Evolutionary conservation across 73 alveolate genomes (phyloP).

Genomic region (Paramecium octaurelia): DNA sequence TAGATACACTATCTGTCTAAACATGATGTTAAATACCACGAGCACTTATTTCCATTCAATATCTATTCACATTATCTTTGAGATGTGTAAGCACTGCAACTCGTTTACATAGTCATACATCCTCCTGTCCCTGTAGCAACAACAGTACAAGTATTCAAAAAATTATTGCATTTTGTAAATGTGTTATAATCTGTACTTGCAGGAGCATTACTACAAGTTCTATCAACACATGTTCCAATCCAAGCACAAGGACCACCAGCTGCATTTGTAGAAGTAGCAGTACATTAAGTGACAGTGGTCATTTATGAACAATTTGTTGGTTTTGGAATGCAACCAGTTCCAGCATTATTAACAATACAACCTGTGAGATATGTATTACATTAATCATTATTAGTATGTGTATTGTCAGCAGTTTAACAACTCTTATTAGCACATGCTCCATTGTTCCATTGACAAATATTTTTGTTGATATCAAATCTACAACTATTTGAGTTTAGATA

Average conservation of each 20-base stretch:
- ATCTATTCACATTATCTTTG: not conserved
- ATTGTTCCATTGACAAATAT: not conserved
- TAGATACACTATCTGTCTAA: not conserved
- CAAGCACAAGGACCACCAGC: not conserved
- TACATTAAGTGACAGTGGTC: not conserved
- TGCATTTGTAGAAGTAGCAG: constrained; percentile 7
- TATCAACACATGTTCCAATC: not conserved
- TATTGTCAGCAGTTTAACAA: constrained; percentile 20
- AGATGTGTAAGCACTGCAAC: not conserved
- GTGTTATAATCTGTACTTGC: not conserved
- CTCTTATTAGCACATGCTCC: not conserved
- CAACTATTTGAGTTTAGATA: not conserved
- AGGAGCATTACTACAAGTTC: constrained; percentile 26
- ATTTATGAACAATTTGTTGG: not conserved
- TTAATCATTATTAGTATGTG: not conserved
- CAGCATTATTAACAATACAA: not conserved
- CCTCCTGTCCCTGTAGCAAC: constrained; percentile 13
- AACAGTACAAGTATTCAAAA: constrained; percentile 16
- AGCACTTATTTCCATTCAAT: not conserved
- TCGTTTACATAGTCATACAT: not conserved
- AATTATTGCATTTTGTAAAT: not conserved
- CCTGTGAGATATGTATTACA: not conserved
- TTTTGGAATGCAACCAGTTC: not conserved
- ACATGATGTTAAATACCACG: not conserved
- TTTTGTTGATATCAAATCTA: not conserved